Evolutionary conservation across 2,329 filamentous ascomycete genomes (phyloP).

Genomic region (Massarina eburnea): DNA sequence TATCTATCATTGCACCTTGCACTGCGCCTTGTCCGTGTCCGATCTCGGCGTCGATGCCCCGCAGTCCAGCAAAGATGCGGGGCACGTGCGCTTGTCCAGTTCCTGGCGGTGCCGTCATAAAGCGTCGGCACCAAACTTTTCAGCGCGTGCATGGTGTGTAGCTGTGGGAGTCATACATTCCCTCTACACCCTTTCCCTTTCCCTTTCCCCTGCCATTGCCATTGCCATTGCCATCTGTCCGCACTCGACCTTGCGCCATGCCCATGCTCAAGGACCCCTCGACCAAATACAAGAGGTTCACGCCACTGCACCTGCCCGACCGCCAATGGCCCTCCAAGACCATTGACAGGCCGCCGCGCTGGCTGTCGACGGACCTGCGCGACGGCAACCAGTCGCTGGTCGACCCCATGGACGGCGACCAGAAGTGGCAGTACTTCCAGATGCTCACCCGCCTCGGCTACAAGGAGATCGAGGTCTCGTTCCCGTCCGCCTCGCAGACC

Average conservation of each 20-base stretch:
- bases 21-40: background rate
- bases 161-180: background rate
- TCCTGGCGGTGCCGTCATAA: conserved; percentile 9
- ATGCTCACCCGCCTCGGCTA: conserved; percentile 91
- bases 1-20: background rate
- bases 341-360: conserved; percentile 82
- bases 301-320: conserved; percentile 66
- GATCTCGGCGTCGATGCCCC: conserved; percentile 6
- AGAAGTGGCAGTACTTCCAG: conserved; percentile 94
- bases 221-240: background rate
- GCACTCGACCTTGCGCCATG: conserved; percentile 30
- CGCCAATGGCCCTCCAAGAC: conserved; percentile 83
- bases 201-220: no score
- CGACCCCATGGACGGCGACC: conserved; percentile 93
- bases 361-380: conserved; percentile 84
- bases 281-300: conserved; percentile 74
- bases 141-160: background rate
- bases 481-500: conserved; percentile 90
- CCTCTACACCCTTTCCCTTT: background rate
- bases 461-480: conserved; percentile 97
- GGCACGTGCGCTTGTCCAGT: conserved; percentile 1
- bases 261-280: conserved; percentile 71
- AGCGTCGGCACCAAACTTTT: background rate
- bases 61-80: background rate
- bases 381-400: conserved; percentile 94